A percentile compares a stretch with the other conserved stretches of the same genome.
Evolutionary conservation across 2,329 filamentous ascomycete genomes (phyloP).

Genomic region (Arthrobotrys sinensis): DNA sequence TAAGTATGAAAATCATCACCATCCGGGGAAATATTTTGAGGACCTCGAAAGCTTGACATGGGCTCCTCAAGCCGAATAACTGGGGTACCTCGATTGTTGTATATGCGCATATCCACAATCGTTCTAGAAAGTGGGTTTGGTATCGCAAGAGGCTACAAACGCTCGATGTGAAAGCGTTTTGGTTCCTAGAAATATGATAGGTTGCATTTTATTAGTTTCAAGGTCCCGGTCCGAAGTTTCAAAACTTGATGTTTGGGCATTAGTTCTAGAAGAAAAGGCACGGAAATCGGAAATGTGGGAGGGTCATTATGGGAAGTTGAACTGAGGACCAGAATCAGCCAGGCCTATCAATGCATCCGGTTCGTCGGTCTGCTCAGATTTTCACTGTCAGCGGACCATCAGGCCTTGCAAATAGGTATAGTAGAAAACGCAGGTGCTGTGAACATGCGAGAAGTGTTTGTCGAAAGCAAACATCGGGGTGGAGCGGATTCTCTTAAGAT

Average conservation of each 20-base stretch:
- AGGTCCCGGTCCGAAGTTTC: constrained; percentile 9
- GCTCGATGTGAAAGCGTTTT: constrained; percentile 8
- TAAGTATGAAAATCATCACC: constrained; percentile 12
- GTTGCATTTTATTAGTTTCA: constrained; percentile 5
- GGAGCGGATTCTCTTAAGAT: background rate
- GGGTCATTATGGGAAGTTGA: constrained; percentile 9
- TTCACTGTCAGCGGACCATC: background rate
- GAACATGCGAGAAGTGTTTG: constrained; percentile 7
- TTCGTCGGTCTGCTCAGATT: background rate
- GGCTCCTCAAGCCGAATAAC: background rate
- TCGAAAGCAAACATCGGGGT: constrained; percentile 17
- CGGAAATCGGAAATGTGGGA: background rate
- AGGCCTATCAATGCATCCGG: background rate
- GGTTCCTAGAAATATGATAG: constrained; percentile 14
- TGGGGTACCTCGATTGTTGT: constrained; percentile 14
- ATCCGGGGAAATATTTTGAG: constrained; percentile 37
- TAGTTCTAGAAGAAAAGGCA: constrained; percentile 17
- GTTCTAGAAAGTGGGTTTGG: constrained; percentile 1
- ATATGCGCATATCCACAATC: constrained; percentile 3
- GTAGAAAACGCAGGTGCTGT: background rate
- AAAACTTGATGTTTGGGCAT: constrained; percentile 11
- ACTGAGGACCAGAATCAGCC: background rate
- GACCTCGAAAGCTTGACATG: background rate
- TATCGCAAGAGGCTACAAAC: background rate
- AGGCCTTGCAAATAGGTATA: background rate